phyloP scores from a whole-genome alignment of 331 rosid species.

The Cydonia oblonga region DNA sequence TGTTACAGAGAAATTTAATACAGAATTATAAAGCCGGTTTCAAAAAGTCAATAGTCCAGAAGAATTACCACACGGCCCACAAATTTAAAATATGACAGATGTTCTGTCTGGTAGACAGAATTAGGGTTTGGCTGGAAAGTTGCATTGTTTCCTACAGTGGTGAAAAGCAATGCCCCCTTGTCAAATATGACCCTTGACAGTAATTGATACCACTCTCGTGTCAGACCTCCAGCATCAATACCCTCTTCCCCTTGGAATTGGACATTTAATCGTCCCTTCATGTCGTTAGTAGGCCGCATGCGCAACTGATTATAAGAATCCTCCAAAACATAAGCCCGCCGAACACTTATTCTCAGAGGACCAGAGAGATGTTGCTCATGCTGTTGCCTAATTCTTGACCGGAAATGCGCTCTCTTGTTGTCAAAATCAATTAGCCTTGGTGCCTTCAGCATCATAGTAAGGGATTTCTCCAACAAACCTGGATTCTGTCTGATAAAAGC shows the following conservation, averaged over 20 bases:
- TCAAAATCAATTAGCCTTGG: constrained; percentile 96
- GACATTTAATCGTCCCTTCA: constrained; percentile 84
- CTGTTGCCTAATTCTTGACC: constrained; percentile 92
- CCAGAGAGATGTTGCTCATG: constrained; percentile 89
- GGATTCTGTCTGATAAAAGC: constrained; percentile 98
- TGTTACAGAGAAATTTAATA: not conserved
- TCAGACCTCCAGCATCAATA: constrained; percentile 97
- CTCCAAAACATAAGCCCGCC: constrained; percentile 95
- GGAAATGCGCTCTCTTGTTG: constrained; percentile 88
- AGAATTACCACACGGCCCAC: constrained; percentile 95
- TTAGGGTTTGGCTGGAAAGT: constrained; percentile 99
- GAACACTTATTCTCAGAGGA: constrained; percentile 78
- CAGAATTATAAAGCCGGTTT: not conserved
- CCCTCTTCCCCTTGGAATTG: constrained; percentile 99
- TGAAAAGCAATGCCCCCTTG: constrained; percentile 94
- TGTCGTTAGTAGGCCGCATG: constrained; percentile 83
- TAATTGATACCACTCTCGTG: constrained; percentile 98
- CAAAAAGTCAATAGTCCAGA: not conserved
- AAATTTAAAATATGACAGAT: constrained; percentile 94
- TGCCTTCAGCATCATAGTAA: constrained; percentile 92
- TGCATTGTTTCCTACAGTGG: constrained; percentile 86
- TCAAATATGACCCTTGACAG: constrained; percentile 92
- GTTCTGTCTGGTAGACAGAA: constrained; percentile 95
- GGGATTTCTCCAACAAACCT: constrained; percentile 84
- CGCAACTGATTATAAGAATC: constrained; percentile 93